A percentile compares a stretch with the other conserved stretches of the same genome.
Evolutionary conservation across 73 alveolate genomes (phyloP).

Genomic region (Breviolum minutum): DNA sequence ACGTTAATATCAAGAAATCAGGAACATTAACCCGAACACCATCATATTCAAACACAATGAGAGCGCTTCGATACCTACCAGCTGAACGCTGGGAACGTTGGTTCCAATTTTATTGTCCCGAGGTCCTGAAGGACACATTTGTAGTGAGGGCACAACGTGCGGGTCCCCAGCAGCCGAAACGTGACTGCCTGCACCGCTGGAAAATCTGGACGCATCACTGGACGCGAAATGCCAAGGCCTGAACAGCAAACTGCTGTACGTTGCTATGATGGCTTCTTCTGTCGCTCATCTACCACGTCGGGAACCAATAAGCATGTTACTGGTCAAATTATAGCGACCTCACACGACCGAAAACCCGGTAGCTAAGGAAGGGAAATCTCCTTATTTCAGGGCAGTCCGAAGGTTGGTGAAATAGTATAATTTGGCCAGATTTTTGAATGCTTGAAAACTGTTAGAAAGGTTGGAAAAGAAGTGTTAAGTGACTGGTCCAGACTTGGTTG

Average conservation of each 20-base stretch:
- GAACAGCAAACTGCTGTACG: constrained; percentile 82
- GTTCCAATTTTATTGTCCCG: neutral
- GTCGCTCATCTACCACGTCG: constrained; percentile 79
- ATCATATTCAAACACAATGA: no score
- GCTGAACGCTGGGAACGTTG: neutral
- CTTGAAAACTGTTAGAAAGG: no score
- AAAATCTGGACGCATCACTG: neutral
- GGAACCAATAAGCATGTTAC: constrained; percentile 11
- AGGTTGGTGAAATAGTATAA: no score
- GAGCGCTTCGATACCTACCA: neutral
- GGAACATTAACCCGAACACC: no score
- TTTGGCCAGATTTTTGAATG: neutral
- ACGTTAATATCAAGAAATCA: no score
- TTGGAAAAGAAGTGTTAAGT: no score
- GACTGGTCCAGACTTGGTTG: no score
- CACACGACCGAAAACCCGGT: no score
- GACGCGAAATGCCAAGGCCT: constrained; percentile 16
- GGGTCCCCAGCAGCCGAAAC: neutral
- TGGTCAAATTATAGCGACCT: no score
- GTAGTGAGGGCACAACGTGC: constrained; percentile 89
- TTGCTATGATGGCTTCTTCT: constrained; percentile 69
- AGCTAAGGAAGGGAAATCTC: no score
- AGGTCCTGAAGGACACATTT: constrained; percentile 88
- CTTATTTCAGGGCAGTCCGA: no score
- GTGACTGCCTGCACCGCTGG: neutral